phyloP scores from a whole-genome alignment of 306 rosid species.

The Arachis stenosperma region DNA sequence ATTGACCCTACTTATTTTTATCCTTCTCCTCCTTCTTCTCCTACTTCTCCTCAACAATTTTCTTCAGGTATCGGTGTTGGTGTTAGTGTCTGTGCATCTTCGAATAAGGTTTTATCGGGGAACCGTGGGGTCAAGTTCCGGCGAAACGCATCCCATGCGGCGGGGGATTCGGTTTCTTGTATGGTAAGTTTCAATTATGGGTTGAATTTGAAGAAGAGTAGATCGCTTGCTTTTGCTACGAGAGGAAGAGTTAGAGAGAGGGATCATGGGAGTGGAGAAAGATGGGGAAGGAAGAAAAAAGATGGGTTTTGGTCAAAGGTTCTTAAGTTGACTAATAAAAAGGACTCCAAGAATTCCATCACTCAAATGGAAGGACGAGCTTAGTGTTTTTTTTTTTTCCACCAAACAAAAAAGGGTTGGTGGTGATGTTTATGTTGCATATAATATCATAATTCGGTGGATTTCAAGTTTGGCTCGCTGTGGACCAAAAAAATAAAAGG shows the following conservation, averaged over 20 bases:
- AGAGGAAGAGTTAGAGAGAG: constrained; percentile 37
- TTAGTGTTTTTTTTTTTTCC: not conserved
- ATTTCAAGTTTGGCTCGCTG: not conserved
- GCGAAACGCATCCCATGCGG: constrained; percentile 49
- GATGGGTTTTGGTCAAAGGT: constrained; percentile 79
- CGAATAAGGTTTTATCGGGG: constrained; percentile 29
- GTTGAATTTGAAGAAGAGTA: constrained; percentile 73
- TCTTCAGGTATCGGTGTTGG: constrained; percentile 13
- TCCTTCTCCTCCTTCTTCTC: constrained; percentile 29
- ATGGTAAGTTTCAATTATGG: constrained; percentile 35
- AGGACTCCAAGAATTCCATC: constrained; percentile 36
- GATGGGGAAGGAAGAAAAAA: constrained; percentile 50
- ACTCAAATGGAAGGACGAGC: not conserved
- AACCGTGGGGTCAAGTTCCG: constrained; percentile 37
- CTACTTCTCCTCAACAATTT: constrained; percentile 27
- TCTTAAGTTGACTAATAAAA: constrained; percentile 44
- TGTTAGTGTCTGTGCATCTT: not conserved
- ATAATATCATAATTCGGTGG: constrained; percentile 19
- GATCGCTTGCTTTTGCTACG: constrained; percentile 49
- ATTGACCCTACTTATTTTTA: not conserved
- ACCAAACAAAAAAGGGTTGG: too few species aligned
- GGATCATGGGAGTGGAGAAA: constrained; percentile 24
- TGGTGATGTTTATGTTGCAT: not conserved
- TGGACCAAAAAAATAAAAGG: too few species aligned
- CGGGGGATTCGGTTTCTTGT: constrained; percentile 46